Evolutionary conservation across 371 early-diverging fungal species (phyloP).

Genomic region (Batkoa obscura): DNA sequence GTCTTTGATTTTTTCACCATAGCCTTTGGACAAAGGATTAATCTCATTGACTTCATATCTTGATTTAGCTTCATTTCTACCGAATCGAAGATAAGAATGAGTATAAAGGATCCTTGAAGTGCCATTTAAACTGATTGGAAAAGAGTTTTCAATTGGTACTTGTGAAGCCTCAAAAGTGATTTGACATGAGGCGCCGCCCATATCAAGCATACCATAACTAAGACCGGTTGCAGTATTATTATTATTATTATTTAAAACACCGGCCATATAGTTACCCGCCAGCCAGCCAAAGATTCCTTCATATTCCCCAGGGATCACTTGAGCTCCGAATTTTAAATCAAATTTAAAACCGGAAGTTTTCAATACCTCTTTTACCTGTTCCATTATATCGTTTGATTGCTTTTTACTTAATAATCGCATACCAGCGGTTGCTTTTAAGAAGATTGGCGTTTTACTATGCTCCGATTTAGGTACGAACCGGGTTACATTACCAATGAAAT

Average conservation of each 20-base stretch:
- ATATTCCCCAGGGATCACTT: conserved; percentile 73
- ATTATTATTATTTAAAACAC: conserved; percentile 22
- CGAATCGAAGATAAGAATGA: conserved; percentile 80
- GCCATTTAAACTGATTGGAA: conserved; percentile 24
- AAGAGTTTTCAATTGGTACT: conserved; percentile 5
- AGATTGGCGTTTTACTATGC: conserved; percentile 53
- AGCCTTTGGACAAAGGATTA: neutral
- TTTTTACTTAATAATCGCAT: conserved; percentile 54
- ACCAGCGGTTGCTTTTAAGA: conserved; percentile 84
- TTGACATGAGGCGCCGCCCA: conserved; percentile 78
- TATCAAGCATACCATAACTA: conserved; percentile 72
- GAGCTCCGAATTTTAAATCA: conserved; percentile 36
- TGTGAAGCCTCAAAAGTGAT: conserved; percentile 35
- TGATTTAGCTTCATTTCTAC: conserved; percentile 77
- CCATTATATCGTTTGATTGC: conserved; percentile 32
- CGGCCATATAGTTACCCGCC: conserved; percentile 75
- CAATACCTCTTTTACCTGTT: conserved; percentile 17
- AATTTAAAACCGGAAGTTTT: conserved; percentile 14
- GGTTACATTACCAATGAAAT: conserved; percentile 56
- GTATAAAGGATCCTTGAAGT: conserved; percentile 38
- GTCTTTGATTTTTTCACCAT: neutral
- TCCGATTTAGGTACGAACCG: conserved; percentile 38
- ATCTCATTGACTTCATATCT: conserved; percentile 20
- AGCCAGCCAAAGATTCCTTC: conserved; percentile 93
- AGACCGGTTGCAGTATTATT: conserved; percentile 9